Conservation (phyloP, 2,329 filamentous ascomycete species). For the Bimuria novae-zelandiae region DNA sequence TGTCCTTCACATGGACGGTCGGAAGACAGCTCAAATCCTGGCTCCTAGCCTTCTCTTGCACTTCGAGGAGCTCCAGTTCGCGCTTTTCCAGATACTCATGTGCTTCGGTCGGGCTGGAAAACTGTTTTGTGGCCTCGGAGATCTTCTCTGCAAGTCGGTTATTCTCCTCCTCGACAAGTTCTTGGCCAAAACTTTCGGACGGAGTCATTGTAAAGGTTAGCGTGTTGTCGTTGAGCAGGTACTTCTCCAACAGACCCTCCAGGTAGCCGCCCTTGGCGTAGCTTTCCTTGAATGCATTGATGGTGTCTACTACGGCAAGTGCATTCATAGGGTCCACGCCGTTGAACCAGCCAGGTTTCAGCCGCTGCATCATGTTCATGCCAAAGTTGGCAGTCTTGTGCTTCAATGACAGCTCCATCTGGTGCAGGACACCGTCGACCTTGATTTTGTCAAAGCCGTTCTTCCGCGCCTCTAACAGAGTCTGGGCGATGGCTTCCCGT, state of each 20-base stretch:
- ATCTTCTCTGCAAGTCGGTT: conserved; percentile 76
- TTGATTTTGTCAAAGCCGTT: conserved; percentile 88
- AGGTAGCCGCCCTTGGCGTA: conserved; percentile 79
- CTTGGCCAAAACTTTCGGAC: conserved; percentile 72
- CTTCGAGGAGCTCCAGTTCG: conserved; percentile 77
- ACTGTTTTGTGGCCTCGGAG: conserved; percentile 66
- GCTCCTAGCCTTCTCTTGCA: conserved; percentile 82
- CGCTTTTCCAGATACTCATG: conserved; percentile 73
- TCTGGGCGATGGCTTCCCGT: conserved; percentile 72
- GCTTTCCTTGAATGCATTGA: conserved; percentile 77
- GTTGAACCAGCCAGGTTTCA: conserved; percentile 94
- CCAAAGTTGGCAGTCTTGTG: conserved; percentile 97
- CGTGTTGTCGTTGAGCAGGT: conserved; percentile 83
- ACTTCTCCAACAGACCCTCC: conserved; percentile 84
- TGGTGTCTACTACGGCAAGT: conserved; percentile 90
- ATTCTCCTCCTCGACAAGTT: conserved; percentile 77
- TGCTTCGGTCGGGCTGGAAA: conserved; percentile 73
- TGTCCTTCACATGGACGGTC: conserved; percentile 85
- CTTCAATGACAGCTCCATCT: conserved; percentile 89
- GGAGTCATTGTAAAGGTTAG: conserved; percentile 95
- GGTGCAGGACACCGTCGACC: conserved; percentile 91
- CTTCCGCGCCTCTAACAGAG: conserved; percentile 69
- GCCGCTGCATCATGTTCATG: conserved; percentile 83
- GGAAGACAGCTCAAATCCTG: conserved; percentile 88
- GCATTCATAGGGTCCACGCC: conserved; percentile 91